Evolutionary conservation across 1,139 yeast species (phyloP).

Genomic region (Hyphopichia burtonii): DNA sequence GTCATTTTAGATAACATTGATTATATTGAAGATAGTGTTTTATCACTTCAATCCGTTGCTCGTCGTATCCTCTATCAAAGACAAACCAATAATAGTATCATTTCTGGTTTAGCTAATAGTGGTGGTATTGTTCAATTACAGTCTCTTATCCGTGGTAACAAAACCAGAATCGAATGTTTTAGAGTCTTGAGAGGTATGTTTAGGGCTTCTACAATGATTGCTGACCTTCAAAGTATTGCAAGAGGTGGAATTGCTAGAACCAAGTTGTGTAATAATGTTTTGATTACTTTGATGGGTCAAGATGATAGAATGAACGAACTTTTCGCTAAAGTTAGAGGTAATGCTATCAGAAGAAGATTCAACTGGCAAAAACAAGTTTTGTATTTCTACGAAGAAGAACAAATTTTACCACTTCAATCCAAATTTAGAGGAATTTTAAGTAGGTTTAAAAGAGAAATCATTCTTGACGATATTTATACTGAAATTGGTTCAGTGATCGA

Average conservation of each 20-base stretch:
- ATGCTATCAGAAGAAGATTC: constrained; percentile 30
- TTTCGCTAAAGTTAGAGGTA: constrained; percentile 48
- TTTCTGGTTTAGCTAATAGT: constrained; percentile 13
- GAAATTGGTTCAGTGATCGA: constrained; percentile 35
- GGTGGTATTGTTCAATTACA: constrained; percentile 28
- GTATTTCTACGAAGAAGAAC: constrained; percentile 16
- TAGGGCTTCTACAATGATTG: constrained; percentile 4
- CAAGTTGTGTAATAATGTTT: constrained; percentile 42
- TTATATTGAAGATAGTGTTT: constrained; percentile 22
- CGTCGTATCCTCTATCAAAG: constrained; percentile 27
- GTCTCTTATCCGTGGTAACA: constrained; percentile 32
- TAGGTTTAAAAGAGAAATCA: constrained; percentile 50
- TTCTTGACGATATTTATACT: constrained; percentile 53
- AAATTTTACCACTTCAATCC: constrained; percentile 32
- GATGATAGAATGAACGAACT: constrained; percentile 38
- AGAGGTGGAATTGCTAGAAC: constrained; percentile 54
- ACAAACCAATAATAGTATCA: constrained; percentile 10
- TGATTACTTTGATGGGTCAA: constrained; percentile 41
- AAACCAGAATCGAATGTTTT: constrained; percentile 20
- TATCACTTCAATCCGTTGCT: constrained; percentile 34
- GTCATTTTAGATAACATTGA: constrained; percentile 22
- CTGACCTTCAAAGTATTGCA: constrained; percentile 49
- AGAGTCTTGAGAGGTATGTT: constrained; percentile 12
- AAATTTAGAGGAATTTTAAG: constrained; percentile 46
- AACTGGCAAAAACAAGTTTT: constrained; percentile 20